phyloP scores from a whole-genome alignment of 345 rosid genomes.

The Populus nigra region DNA sequence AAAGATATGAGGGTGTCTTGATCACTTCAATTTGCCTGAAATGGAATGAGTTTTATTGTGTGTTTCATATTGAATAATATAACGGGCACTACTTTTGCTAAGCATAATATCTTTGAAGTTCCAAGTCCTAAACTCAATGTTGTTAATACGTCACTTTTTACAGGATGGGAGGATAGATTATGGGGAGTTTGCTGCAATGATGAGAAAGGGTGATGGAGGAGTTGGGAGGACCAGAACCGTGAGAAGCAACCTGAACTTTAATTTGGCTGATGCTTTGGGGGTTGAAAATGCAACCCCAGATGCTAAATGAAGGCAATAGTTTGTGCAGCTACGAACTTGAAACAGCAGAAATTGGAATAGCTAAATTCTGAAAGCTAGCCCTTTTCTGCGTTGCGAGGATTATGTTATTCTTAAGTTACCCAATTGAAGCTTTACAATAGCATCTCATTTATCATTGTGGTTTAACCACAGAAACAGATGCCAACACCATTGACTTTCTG shows the following conservation, averaged over 20 bases:
- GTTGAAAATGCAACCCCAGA: constrained; percentile 25
- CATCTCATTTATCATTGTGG: background rate
- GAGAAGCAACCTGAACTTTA: constrained; percentile 74
- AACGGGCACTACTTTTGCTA: background rate
- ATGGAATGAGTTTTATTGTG: background rate
- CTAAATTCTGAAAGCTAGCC: background rate
- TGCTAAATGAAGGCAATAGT: constrained; percentile 14
- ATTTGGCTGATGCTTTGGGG: constrained; percentile 67
- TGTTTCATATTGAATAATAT: background rate
- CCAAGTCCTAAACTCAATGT: background rate
- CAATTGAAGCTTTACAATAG: background rate
- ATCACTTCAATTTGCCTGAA: background rate
- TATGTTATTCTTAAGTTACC: background rate
- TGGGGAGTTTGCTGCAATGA: constrained; percentile 82
- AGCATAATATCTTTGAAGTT: background rate
- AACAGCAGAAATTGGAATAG: background rate
- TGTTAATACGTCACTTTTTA: background rate
- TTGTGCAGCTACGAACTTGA: background rate
- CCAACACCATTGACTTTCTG: background rate
- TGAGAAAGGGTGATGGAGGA: constrained; percentile 68
- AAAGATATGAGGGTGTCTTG: background rate
- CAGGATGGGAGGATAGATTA: constrained; percentile 93
- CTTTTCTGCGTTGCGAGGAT: background rate
- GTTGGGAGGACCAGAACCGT: constrained; percentile 68
- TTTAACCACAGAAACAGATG: constrained; percentile 5